Percentiles rank a stretch among this genome's conserved stretches.
Evolutionary conservation across 2,329 filamentous ascomycete species (phyloP).

Genomic region (Arthrobotrys sphaeroides): DNA sequence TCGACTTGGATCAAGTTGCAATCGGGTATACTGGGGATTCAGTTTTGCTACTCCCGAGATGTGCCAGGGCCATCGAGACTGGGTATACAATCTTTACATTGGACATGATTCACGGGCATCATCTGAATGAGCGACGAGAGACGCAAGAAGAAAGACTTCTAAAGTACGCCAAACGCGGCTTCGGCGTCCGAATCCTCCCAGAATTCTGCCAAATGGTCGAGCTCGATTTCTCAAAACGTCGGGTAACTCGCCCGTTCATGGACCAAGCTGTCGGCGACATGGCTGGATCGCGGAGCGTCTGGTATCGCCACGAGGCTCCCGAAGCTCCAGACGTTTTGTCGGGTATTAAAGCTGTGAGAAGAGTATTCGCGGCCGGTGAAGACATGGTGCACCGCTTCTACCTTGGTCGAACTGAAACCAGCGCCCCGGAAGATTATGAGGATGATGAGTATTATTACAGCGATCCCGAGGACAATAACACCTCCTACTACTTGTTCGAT

Average conservation of each 20-base stretch:
- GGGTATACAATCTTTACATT: slow-evolving; percentile 57
- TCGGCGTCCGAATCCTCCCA: slow-evolving; percentile 58
- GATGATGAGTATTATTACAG: slow-evolving; percentile 12
- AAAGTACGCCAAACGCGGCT: slow-evolving; percentile 59
- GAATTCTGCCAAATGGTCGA: slow-evolving; percentile 57
- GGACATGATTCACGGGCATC: slow-evolving; percentile 58
- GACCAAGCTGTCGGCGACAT: slow-evolving; percentile 32
- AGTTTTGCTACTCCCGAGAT: slow-evolving; percentile 58
- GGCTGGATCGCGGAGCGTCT: neutral
- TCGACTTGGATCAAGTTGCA: slow-evolving; percentile 59
- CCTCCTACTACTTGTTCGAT: slow-evolving; percentile 15
- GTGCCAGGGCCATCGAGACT: slow-evolving; percentile 59
- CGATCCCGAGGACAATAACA: neutral
- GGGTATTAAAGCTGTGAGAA: slow-evolving; percentile 52
- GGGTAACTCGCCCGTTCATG: neutral
- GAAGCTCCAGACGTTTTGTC: slow-evolving; percentile 4
- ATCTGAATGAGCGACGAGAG: slow-evolving; percentile 56
- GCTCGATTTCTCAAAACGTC: slow-evolving; percentile 43
- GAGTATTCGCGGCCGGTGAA: slow-evolving; percentile 51
- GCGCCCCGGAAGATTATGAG: slow-evolving; percentile 28
- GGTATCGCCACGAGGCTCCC: neutral
- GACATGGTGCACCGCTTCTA: slow-evolving; percentile 55
- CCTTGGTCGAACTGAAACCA: slow-evolving; percentile 32
- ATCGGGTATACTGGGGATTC: slow-evolving; percentile 58
- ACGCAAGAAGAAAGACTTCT: slow-evolving; percentile 56